These are phyloP conservation scores for Trichoderma virens DNA, from an alignment of 495 filamentous ascomycete genomes.

Conservation along the genomic window DNA sequence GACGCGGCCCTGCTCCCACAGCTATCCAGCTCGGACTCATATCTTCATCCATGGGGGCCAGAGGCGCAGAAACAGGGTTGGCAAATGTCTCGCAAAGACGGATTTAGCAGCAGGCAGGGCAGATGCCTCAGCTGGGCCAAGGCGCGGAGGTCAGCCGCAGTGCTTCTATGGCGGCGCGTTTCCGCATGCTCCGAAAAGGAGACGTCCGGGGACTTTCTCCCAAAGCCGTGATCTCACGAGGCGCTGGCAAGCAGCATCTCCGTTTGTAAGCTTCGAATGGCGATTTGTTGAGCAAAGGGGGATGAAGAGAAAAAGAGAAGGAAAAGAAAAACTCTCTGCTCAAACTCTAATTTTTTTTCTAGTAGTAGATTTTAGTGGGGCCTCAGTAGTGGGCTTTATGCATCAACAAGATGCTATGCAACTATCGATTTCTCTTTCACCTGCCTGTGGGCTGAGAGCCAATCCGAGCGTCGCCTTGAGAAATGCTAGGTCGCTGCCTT, in stretches of 20 bases:
- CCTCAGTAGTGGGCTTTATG: neutral
- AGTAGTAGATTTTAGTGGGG: neutral
- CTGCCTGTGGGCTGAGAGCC: too few relatives aligned
- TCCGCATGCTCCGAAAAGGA: conserved; percentile 58
- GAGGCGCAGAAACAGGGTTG: conserved; percentile 13
- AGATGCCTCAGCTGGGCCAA: conserved; percentile 40
- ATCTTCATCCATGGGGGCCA: conserved; percentile 69
- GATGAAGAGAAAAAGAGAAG: conserved; percentile 38
- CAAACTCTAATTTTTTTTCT: neutral
- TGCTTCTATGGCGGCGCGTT: conserved; percentile 99
- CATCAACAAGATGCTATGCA: neutral
- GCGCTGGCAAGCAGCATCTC: conserved; percentile 47
- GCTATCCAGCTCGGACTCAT: conserved; percentile 65
- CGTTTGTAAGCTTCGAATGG: conserved; percentile 97
- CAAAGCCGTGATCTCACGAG: conserved; percentile 59
- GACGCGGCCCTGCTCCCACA: conserved; percentile 22
- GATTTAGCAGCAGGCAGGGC: conserved; percentile 35
- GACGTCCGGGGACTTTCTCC: conserved; percentile 99
- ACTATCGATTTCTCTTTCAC: neutral
- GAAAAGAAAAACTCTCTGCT: conserved; percentile 15
- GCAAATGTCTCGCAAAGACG: conserved; percentile 15
- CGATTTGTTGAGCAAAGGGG: conserved; percentile 98
- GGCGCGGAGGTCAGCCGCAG: conserved; percentile 56
- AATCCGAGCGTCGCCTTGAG: conserved; percentile 6
- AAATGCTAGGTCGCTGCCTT: conserved; percentile 1